Base-by-base conservation (phyloP, 1,284 basidiomycete species). In the Pseudozyma tsukubaensis region DNA sequence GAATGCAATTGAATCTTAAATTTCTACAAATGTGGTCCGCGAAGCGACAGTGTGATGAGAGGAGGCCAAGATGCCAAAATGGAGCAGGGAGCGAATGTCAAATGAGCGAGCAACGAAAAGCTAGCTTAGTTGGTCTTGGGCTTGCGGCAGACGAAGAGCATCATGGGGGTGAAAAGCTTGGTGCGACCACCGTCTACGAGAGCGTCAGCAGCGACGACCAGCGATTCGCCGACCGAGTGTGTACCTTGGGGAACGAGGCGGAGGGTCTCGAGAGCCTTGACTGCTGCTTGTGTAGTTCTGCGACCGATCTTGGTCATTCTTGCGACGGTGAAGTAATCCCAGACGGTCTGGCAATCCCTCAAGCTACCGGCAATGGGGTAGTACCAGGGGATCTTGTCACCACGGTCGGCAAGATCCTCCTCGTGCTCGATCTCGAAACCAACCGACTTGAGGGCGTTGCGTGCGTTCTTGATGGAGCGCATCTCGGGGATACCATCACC, bases 401-500 rank as follows among this genome's bases (percentile, higher is more conserved):
- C 78, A 29, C 94, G 91, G 55, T 92, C 92, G 1, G 97, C 96
- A 44, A 99, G 89, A 85, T 99, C 96, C 83, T 98, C 95, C 84
- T 97, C 94, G 83, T 93, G 91, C 78, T 92, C 88, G 72, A 99
- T 90, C 84, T 91, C 86, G 87, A 98, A 95, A 24, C 96, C 96
- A 66, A 97, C 94, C 3, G 87, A 88, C 82, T 90, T 87, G 72
- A 99, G 86, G 0, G 96, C 97, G 65, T 91, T 85, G 67, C 93
- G 90, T 1, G 94, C 91, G 60, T 88, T 86, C 45, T 86, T 84
- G 58, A 96, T 87, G 36, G 90, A 90, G 19, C 96, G 91, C 95
- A 99, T 97, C 87, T 97, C 94, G 19, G 96, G 94, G 82, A 99
- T 98, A 75, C 97, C 96, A 85, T 97, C 94, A 48, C 96, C 96